Base-by-base conservation (phyloP, 805 yeast species). In the Pichia cabralensis region DNA sequence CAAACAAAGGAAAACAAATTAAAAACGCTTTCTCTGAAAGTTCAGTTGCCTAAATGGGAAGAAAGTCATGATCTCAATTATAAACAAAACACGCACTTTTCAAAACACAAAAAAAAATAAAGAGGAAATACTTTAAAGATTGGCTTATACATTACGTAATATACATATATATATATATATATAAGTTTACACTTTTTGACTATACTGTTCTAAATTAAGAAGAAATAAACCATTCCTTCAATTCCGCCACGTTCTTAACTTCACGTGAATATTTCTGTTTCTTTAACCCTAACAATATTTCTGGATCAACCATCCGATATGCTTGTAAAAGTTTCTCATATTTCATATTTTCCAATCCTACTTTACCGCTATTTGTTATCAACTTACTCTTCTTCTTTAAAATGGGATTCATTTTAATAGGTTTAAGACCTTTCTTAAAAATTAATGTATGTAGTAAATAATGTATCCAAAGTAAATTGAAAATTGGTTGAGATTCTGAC, bases 391-490 rank as follows among this genome's bases (percentile, higher is more conserved):
- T 35, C 9, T 46, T 43, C 32, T 50, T 40, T 28, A 48, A 43
- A 21, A 45, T 42, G n/a, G 55, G 50, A 27, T 43, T 48, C 48
- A 44, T 42, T 27, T 48, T 48, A 20, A 50, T 33, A 9, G 59
- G 53, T 16, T 50, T 48, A 32, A 50, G 32, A 6, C 38, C 40
- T 25, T 73, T 74, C 34, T 50, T 53, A 34, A 65, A 52, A 8
- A 75, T 33, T 36, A 78, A 45, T 40, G 68, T 65, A 33, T 69
- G 69, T 24, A 66, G 61, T n/a, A 80, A 39, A 46, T 76, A 77
- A 44, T 75, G 76, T 28, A 79, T 55, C 88, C 88, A 79, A 22
- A 69, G 47, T 13, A 78, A 49, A 46, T 78, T 80, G 20, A 78
- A 75, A 23, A 55, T 55, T 5, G 74, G 69, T 31, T 60, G 56